Conservation (phyloP, 1,139 yeast genomes). For the Protomyces macrosporus region DNA sequence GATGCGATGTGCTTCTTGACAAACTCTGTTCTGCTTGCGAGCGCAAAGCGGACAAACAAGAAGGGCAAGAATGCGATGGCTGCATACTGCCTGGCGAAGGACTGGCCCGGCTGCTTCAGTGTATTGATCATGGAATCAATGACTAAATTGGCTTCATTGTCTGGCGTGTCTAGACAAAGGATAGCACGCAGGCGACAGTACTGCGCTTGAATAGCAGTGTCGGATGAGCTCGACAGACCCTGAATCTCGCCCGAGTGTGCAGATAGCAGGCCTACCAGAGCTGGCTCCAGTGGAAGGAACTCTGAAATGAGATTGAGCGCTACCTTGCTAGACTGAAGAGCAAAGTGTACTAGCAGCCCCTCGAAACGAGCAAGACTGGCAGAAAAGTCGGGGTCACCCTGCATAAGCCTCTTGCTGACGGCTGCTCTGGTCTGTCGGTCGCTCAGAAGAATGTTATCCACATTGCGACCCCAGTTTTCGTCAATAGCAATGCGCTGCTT, state of each 20-base stretch:
- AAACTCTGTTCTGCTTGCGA: background rate
- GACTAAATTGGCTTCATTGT: background rate
- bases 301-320: background rate
- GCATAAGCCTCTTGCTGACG: constrained; percentile 35
- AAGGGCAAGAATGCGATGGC: background rate
- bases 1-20: background rate
- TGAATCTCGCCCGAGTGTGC: background rate
- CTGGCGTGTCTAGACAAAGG: background rate
- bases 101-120: background rate
- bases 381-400: background rate
- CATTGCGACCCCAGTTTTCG: constrained; percentile 66
- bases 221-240: background rate
- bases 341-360: background rate
- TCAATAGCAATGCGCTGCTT: constrained; percentile 48
- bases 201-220: background rate
- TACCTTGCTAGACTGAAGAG: background rate
- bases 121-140: background rate
- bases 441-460: constrained; percentile 65
- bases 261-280: background rate
- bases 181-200: background rate
- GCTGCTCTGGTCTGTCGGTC: constrained; percentile 51
- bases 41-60: background rate
- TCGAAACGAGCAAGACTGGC: background rate
- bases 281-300: background rate
- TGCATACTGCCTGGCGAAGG: background rate